phyloP scores from a whole-genome alignment of 2,329 filamentous ascomycete species.

The Aspergillus sp. region DNA sequence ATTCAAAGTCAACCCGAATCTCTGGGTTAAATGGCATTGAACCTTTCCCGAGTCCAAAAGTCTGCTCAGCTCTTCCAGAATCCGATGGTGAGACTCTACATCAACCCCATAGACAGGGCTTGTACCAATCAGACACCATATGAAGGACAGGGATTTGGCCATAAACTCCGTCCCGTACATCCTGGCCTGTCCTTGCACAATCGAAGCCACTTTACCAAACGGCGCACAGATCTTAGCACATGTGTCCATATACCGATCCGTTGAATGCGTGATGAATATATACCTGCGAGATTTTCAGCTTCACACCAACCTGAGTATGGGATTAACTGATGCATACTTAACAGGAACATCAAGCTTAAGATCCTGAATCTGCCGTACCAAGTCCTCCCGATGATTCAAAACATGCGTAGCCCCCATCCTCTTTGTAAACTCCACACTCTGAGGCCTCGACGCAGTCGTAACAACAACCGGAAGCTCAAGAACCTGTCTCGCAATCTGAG shows the following conservation, averaged over 20 bases:
- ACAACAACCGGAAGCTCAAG: slow-evolving; percentile 45
- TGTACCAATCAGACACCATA: slow-evolving; percentile 45
- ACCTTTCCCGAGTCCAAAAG: background rate
- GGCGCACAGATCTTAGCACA: slow-evolving; percentile 41
- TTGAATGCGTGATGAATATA: slow-evolving; percentile 44
- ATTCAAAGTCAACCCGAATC: slow-evolving; percentile 29
- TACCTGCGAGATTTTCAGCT: slow-evolving; percentile 22
- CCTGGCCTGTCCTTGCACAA: slow-evolving; percentile 45
- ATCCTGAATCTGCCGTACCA: background rate
- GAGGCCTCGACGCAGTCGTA: slow-evolving; percentile 44
- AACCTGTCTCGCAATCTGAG: slow-evolving; percentile 44
- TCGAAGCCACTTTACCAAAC: slow-evolving; percentile 48
- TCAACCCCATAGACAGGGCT: slow-evolving; percentile 43
- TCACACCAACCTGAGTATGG: slow-evolving; percentile 20
- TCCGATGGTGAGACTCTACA: slow-evolving; percentile 40
- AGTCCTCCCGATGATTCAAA: slow-evolving; percentile 43
- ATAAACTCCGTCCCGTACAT: slow-evolving; percentile 50
- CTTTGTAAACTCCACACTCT: slow-evolving; percentile 41
- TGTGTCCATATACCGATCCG: slow-evolving; percentile 42
- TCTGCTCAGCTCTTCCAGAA: slow-evolving; percentile 36
- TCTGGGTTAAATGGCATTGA: background rate
- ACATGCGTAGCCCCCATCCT: slow-evolving; percentile 47
- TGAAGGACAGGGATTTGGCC: slow-evolving; percentile 46
- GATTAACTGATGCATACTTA: slow-evolving; percentile 18
- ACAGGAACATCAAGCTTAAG: slow-evolving; percentile 24